phyloP scores from a whole-genome alignment of 768 basidiomycete species.

The Tylopilus sp. region DNA sequence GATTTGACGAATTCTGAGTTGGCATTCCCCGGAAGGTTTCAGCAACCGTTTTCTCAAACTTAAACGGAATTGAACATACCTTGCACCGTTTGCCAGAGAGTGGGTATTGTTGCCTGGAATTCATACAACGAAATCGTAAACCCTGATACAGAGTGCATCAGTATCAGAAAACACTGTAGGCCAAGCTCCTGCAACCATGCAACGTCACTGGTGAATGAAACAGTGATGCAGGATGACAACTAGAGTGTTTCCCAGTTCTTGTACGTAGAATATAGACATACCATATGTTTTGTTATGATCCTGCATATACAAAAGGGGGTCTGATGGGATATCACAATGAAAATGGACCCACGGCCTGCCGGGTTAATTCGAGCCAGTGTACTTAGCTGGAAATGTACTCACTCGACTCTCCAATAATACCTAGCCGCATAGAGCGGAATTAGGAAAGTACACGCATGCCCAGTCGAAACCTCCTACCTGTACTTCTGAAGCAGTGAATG shows the following conservation, averaged over 20 bases:
- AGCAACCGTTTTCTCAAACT: constrained; percentile 35
- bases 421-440: constrained; percentile 2
- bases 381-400: constrained; percentile 31
- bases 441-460: not conserved
- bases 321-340: constrained; percentile 48
- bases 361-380: constrained; percentile 22
- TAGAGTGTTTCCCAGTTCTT: too few species aligned
- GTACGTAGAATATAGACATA: constrained; percentile 7
- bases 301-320: constrained; percentile 58
- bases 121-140: constrained; percentile 66
- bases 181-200: not conserved
- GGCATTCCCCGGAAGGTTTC: not conserved
- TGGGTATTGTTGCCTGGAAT: constrained; percentile 58
- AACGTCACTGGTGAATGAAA: not conserved
- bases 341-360: constrained; percentile 47
- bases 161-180: not conserved
- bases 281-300: constrained; percentile 54
- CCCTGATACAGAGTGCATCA: constrained; percentile 27
- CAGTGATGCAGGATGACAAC: too few species aligned
- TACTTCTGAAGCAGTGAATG: constrained; percentile 28
- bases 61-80: constrained; percentile 38
- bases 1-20: constrained; percentile 23
- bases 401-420: constrained; percentile 32
- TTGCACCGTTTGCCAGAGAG: constrained; percentile 61
- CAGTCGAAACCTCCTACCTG: constrained; percentile 17